Conservation (phyloP, 495 filamentous ascomycete species). For the Xylaria longipes region DNA sequence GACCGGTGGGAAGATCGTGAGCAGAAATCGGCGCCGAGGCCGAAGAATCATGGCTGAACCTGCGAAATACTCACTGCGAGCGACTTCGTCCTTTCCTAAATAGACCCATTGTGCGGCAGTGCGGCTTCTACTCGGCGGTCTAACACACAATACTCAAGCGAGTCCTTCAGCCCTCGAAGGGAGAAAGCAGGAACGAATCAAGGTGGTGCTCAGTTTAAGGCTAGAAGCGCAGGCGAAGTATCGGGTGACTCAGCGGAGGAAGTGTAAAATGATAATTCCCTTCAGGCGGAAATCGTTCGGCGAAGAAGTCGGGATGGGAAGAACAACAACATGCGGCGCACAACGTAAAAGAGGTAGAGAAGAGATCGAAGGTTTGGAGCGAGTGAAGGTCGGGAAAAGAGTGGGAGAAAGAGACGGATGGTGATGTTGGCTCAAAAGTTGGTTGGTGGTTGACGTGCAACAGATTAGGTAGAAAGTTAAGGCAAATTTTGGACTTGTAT, state of each 20-base stretch:
- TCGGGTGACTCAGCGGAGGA: background rate
- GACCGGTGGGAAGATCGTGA: background rate
- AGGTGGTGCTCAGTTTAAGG: background rate
- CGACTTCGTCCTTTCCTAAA: slow-evolving; percentile 20
- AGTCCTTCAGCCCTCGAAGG: background rate
- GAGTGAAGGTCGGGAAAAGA: slow-evolving; percentile 4
- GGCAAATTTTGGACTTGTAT: background rate
- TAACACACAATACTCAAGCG: background rate
- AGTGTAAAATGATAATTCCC: background rate
- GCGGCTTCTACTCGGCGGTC: background rate
- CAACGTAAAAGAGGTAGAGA: background rate
- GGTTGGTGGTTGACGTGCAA: background rate
- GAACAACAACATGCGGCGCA: background rate
- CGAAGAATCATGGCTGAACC: background rate
- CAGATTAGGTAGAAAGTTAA: background rate
- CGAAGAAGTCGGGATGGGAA: background rate
- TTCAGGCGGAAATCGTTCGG: background rate
- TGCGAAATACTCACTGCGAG: slow-evolving; percentile 21
- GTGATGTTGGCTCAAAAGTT: background rate
- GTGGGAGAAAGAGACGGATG: background rate
- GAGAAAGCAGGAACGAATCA: background rate
- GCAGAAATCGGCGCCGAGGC: background rate
- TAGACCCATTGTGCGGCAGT: slow-evolving; percentile 9
- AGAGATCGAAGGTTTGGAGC: background rate
- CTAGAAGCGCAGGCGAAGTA: background rate